A percentile compares a stretch with the other conserved stretches of the same genome.
Conservation (phyloP, 306 rosid species). For the Glycine soja region DNA sequence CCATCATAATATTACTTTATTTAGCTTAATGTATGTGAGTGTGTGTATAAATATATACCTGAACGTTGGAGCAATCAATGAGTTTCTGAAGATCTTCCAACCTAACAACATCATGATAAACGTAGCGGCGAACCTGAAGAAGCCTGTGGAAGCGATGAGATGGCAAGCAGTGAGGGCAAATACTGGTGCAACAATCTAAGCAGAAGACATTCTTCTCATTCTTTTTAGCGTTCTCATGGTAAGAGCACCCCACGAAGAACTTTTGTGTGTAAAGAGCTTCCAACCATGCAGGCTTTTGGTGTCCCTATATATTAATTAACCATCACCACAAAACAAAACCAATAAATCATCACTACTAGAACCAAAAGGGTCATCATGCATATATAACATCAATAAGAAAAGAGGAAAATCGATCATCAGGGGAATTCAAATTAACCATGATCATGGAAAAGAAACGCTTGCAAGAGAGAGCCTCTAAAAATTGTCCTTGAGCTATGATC, state of each 20-base stretch:
- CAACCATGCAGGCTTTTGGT: constrained; percentile 96
- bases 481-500: constrained; percentile 32
- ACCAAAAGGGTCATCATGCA: not conserved
- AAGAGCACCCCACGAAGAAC: constrained; percentile 82
- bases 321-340: constrained; percentile 24
- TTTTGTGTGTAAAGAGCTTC: constrained; percentile 83
- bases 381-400: not conserved
- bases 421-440: constrained; percentile 66
- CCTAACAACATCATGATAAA: constrained; percentile 91
- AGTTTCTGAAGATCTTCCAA: constrained; percentile 97
- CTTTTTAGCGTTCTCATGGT: constrained; percentile 84
- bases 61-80: constrained; percentile 92
- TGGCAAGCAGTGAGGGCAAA: constrained; percentile 93
- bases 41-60: constrained; percentile 53
- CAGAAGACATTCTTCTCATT: constrained; percentile 95
- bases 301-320: constrained; percentile 58
- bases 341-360: constrained; percentile 14
- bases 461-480: constrained; percentile 9
- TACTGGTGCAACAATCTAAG: constrained; percentile 91
- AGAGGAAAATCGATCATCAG: constrained; percentile 23
- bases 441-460: constrained; percentile 47
- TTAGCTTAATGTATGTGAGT: not conserved
- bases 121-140: constrained; percentile 97
- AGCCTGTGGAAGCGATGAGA: constrained; percentile 90
- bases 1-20: not conserved